Evolutionary conservation across 2,329 filamentous ascomycete species (phyloP).

Genomic region (Eutypa lata): DNA sequence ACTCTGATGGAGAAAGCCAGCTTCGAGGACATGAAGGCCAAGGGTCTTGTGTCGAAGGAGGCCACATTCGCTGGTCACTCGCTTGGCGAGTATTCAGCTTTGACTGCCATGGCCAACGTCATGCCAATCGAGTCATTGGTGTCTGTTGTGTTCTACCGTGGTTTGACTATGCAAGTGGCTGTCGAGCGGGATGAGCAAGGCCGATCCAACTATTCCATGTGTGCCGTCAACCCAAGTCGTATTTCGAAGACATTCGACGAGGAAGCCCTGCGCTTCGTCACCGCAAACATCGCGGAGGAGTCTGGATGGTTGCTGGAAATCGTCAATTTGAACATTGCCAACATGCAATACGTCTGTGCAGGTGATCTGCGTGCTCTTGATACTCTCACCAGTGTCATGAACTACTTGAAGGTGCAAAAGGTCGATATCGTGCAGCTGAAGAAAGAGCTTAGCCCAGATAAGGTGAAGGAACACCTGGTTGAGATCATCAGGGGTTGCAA

Average conservation of each 20-base stretch:
- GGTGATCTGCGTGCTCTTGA: conserved; percentile 70
- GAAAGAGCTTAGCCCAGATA: conserved; percentile 79
- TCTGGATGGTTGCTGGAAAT: conserved; percentile 97
- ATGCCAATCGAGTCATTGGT: conserved; percentile 99
- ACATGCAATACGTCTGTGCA: conserved; percentile 72
- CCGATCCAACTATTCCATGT: conserved; percentile 98
- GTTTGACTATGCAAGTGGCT: conserved; percentile 97
- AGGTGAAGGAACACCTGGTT: conserved; percentile 84
- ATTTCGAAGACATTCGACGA: conserved; percentile 99
- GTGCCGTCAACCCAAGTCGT: conserved; percentile 95
- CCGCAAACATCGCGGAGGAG: conserved; percentile 89
- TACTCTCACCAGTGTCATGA: conserved; percentile 75
- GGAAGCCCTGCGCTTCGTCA: conserved; percentile 92
- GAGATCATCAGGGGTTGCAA: conserved; percentile 90
- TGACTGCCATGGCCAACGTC: conserved; percentile 93
- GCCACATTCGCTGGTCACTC: conserved; percentile 98
- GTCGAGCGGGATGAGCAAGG: conserved; percentile 92
- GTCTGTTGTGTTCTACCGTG: conserved; percentile 98
- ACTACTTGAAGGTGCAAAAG: conserved; percentile 95
- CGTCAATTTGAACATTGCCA: conserved; percentile 89
- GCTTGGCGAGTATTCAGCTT: conserved; percentile 94
- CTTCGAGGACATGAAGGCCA: conserved; percentile 98
- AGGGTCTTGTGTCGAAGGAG: conserved; percentile 92
- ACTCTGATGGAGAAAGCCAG: conserved; percentile 99
- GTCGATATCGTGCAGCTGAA: conserved; percentile 95